Evolutionary conservation across 805 yeast species (phyloP).

Genomic region (Millerago galiae): DNA sequence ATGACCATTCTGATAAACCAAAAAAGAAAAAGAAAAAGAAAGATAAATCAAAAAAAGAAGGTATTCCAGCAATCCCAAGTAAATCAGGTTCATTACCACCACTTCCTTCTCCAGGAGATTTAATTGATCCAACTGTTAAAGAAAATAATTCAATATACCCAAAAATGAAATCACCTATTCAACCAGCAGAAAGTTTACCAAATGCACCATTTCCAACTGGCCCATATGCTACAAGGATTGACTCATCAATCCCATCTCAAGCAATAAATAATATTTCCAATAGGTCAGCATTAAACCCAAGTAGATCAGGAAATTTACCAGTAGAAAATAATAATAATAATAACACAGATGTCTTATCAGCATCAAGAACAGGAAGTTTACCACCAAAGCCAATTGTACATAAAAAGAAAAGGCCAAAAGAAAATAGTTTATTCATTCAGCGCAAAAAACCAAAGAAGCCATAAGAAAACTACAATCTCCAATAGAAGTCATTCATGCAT

Average conservation of each 20-base stretch:
- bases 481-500: background rate
- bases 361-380: constrained; percentile 13
- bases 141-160: background rate
- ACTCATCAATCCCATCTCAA: too few relatives aligned
- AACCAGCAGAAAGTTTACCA: background rate
- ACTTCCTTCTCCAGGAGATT: background rate
- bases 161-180: background rate
- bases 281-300: background rate
- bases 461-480: background rate
- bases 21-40: background rate
- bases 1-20: background rate
- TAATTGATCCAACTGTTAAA: background rate
- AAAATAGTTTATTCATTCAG: constrained; percentile 9
- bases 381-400: constrained; percentile 9
- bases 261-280: background rate
- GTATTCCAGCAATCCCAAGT: background rate
- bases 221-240: background rate
- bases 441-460: constrained; percentile 5
- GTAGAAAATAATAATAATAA: background rate
- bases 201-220: background rate
- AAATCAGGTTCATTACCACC: constrained; percentile 1
- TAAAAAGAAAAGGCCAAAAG: constrained; percentile 8
- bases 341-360: constrained; percentile 1
- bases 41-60: background rate
- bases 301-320: constrained; percentile 3